A percentile compares a stretch with the other conserved stretches of the same genome.
Conservation (phyloP, 116 monocot genomes). For the Posidonia oceanica region DNA sequence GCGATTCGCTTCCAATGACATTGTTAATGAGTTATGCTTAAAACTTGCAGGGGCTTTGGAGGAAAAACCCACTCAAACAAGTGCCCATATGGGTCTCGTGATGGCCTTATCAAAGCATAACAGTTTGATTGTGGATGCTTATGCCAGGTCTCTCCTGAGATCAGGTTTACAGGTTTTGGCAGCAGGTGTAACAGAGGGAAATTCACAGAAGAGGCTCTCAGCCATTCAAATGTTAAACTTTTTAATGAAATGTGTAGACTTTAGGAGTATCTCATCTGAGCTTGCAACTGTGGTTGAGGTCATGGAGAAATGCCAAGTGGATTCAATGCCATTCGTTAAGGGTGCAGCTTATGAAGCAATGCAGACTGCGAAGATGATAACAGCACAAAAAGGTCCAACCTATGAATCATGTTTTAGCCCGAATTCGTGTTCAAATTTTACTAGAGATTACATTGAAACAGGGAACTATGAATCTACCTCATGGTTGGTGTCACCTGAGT, state of each 20-base stretch:
- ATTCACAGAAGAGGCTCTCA: slow-evolving; percentile 69
- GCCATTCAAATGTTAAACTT: slow-evolving; percentile 96
- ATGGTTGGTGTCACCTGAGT: slow-evolving; percentile 64
- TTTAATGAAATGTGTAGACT: slow-evolving; percentile 88
- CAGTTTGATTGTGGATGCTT: slow-evolving; percentile 48
- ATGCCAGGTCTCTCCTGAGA: slow-evolving; percentile 60
- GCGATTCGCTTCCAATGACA: slow-evolving; percentile 56
- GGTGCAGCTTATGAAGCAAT: slow-evolving; percentile 70
- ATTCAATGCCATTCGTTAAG: slow-evolving; percentile 68
- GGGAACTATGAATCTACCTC: not conserved
- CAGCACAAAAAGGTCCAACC: slow-evolving; percentile 25
- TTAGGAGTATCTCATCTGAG: slow-evolving; percentile 52
- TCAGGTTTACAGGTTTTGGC: slow-evolving; percentile 62
- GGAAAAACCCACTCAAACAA: slow-evolving; percentile 45
- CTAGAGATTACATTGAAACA: not conserved
- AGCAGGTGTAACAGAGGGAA: slow-evolving; percentile 32
- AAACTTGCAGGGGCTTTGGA: slow-evolving; percentile 65
- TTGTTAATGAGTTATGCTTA: slow-evolving; percentile 51
- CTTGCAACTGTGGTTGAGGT: slow-evolving; percentile 44
- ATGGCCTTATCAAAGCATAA: slow-evolving; percentile 59
- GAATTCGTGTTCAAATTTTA: slow-evolving; percentile 16
- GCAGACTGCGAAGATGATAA: slow-evolving; percentile 43
- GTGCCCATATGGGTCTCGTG: slow-evolving; percentile 51
- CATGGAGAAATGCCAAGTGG: slow-evolving; percentile 65
- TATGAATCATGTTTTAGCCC: slow-evolving; percentile 28